Percentiles rank a stretch among this genome's conserved stretches.
phyloP scores from a whole-genome alignment of 169 alveolate species.

The Plasmodium inui region DNA sequence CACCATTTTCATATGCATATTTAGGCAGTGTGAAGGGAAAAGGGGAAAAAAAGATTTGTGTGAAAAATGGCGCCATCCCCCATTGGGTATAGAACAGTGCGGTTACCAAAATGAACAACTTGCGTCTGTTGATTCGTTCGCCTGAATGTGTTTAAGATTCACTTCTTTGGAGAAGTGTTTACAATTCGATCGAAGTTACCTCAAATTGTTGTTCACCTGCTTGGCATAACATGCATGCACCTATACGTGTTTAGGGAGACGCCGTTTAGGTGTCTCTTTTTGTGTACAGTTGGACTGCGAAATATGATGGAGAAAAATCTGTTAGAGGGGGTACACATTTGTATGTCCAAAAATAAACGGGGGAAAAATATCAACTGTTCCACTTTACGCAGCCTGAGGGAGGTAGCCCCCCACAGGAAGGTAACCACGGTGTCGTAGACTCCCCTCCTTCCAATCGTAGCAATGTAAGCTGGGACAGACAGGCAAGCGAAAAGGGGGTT shows the following conservation, averaged over 20 bases:
- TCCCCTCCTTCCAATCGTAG: not conserved
- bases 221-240: not conserved
- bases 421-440: not conserved
- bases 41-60: not conserved
- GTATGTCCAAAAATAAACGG: not conserved
- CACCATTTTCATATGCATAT: not conserved
- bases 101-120: not conserved
- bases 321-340: not conserved
- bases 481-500: not conserved
- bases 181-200: not conserved
- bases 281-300: not conserved
- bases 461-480: not conserved
- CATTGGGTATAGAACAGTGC: not conserved
- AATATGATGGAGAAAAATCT: not conserved
- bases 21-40: not conserved
- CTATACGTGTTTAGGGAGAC: not conserved
- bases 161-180: not conserved
- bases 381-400: not conserved
- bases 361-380: not conserved
- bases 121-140: not conserved
- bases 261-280: not conserved
- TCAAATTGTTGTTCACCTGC: not conserved
- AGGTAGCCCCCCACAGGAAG: not conserved
- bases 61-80: not conserved
- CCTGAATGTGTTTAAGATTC: not conserved